Percentiles rank a stretch among this genome's conserved stretches.
These are phyloP conservation scores for Boletus reticulatus DNA, from an alignment of 768 basidiomycete genomes.

Conservation along the genomic window DNA sequence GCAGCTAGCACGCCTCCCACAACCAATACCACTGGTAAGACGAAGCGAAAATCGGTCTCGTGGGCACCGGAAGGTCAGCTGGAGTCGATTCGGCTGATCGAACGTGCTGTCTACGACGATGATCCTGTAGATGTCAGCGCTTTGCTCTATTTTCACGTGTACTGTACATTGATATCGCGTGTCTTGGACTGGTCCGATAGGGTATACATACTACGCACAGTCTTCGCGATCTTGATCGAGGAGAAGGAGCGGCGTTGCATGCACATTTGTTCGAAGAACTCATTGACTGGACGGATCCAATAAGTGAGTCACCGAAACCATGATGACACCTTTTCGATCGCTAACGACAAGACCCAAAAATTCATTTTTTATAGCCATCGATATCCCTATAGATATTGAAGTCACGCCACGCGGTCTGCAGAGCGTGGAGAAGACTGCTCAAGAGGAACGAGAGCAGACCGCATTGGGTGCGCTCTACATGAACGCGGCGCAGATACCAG, in stretches of 20 bases:
- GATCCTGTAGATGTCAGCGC: slow-evolving; percentile 82
- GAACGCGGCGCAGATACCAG: slow-evolving; percentile 68
- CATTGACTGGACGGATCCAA: slow-evolving; percentile 82
- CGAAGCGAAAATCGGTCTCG: slow-evolving; percentile 74
- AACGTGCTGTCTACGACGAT: slow-evolving; percentile 86
- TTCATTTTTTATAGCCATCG: slow-evolving; percentile 45
- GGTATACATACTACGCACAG: slow-evolving; percentile 68
- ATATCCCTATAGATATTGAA: slow-evolving; percentile 59
- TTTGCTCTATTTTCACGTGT: slow-evolving; percentile 40
- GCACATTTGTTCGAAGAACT: slow-evolving; percentile 82
- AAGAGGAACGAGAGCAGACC: slow-evolving; percentile 78
- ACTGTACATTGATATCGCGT: slow-evolving; percentile 52
- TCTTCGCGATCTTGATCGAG: slow-evolving; percentile 83
- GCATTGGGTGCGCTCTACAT: slow-evolving; percentile 76
- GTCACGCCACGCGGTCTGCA: slow-evolving; percentile 54
- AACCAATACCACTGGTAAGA: slow-evolving; percentile 42
- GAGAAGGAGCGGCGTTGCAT: slow-evolving; percentile 83
- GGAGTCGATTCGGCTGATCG: slow-evolving; percentile 75
- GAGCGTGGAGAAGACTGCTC: slow-evolving; percentile 66
- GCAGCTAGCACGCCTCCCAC: slow-evolving; percentile 33
- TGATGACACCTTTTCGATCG: slow-evolving; percentile 18
- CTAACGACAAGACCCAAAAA: slow-evolving; percentile 13
- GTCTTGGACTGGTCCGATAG: slow-evolving; percentile 47
- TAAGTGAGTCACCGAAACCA: slow-evolving; percentile 52
- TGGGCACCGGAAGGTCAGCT: slow-evolving; percentile 77